Conservation (phyloP, 305 asterid species). For the Fraxinus velutina region DNA sequence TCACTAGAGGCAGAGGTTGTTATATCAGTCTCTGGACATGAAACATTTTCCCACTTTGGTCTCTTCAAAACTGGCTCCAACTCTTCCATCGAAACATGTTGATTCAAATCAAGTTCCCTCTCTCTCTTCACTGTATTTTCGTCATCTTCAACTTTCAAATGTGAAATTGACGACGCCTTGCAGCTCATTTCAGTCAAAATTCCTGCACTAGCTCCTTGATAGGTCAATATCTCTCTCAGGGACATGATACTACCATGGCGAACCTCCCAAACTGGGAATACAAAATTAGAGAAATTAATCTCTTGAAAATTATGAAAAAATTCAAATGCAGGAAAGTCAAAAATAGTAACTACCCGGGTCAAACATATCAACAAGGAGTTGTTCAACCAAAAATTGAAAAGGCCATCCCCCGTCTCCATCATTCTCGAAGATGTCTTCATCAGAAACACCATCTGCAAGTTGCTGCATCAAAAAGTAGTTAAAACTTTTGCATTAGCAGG, state of each 20-base stretch:
- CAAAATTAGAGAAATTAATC: conserved; percentile 22
- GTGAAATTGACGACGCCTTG: conserved; percentile 31
- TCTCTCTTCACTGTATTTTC: conserved; percentile 51
- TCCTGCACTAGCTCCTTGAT: conserved; percentile 94
- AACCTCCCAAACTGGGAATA: conserved; percentile 87
- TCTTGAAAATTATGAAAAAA: conserved; percentile 19
- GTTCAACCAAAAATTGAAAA: conserved; percentile 83
- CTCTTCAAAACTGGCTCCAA: conserved; percentile 61
- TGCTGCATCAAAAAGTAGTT: conserved; percentile 60
- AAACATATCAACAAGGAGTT: conserved; percentile 89
- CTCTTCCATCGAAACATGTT: conserved; percentile 56
- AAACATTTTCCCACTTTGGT: conserved; percentile 61
- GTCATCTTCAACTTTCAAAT: conserved; percentile 37
- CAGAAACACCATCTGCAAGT: conserved; percentile 61
- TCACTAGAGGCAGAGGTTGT: conserved; percentile 24
- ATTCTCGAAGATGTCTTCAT: conserved; percentile 71
- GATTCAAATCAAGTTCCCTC: conserved; percentile 69
- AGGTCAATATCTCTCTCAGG: conserved; percentile 88
- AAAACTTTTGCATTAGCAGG: conserved; percentile 31
- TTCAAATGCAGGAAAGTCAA: conserved; percentile 7
- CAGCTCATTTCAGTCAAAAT: conserved; percentile 56
- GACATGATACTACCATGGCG: conserved; percentile 99
- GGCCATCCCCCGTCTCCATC: conserved; percentile 92
- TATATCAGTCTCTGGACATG: conserved; percentile 31
- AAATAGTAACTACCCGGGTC: conserved; percentile 59